These are phyloP conservation scores for Skeletonema costatum DNA, from an alignment of 108 stramenopile species.

Conservation along the genomic window DNA sequence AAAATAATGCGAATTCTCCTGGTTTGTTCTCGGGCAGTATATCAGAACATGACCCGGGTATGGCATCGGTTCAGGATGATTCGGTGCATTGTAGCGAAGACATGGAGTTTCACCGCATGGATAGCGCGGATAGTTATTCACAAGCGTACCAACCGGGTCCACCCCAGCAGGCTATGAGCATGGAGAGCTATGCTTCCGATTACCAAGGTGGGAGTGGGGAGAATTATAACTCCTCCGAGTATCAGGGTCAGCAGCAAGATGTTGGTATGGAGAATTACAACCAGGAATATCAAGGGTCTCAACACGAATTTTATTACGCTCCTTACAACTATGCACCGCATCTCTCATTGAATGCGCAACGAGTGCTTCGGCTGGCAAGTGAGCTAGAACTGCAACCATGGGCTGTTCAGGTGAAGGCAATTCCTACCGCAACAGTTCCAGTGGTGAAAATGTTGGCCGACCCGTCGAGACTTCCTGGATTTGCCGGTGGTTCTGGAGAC, in stretches of 20 bases:
- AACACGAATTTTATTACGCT: conserved; percentile 39
- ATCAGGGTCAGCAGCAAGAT: conserved; percentile 7
- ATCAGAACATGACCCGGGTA: background rate
- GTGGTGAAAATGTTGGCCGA: conserved; percentile 90
- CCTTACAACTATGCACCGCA: conserved; percentile 48
- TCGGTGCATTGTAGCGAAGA: background rate
- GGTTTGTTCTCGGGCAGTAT: background rate
- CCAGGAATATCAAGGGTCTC: conserved; percentile 32
- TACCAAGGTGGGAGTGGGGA: background rate
- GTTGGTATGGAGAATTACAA: conserved; percentile 28
- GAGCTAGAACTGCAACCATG: conserved; percentile 82
- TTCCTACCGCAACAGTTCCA: conserved; percentile 86
- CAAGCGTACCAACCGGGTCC: background rate
- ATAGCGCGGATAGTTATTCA: background rate
- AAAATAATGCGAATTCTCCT: background rate
- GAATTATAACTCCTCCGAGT: conserved; percentile 5
- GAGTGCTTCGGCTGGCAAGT: conserved; percentile 77
- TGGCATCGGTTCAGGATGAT: background rate
- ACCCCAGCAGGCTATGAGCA: background rate
- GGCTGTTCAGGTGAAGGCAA: conserved; percentile 91
- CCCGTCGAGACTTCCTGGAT: conserved; percentile 73
- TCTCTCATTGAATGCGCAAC: conserved; percentile 71
- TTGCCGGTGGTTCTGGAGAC: conserved; percentile 28
- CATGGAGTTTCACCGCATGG: background rate
- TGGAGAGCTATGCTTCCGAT: background rate